A percentile compares a stretch with the other conserved stretches of the same genome.
phyloP scores from a whole-genome alignment of 2,329 filamentous ascomycete genomes.

The Colletotrichum abscissum region DNA sequence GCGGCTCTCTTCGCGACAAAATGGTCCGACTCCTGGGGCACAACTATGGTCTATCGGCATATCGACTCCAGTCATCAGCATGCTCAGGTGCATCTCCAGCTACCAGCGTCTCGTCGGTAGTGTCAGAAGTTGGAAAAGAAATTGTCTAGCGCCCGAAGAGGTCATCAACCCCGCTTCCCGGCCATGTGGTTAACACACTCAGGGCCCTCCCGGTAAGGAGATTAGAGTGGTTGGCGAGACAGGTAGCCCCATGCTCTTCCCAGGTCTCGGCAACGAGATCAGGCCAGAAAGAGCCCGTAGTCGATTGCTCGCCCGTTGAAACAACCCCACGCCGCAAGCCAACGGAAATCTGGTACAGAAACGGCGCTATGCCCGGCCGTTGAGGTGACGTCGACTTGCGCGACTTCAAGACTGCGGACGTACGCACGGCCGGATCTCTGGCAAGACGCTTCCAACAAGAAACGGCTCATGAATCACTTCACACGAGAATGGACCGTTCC shows the following conservation, averaged over 20 bases:
- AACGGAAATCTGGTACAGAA: conserved; percentile 24
- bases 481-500: not conserved
- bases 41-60: not conserved
- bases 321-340: conserved; percentile 22
- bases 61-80: conserved; percentile 3
- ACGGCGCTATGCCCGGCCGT: conserved; percentile 17
- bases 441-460: conserved; percentile 9
- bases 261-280: conserved; percentile 11
- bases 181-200: conserved; percentile 20
- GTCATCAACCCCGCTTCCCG: conserved; percentile 29
- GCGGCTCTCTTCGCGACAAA: not conserved
- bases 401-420: conserved; percentile 3
- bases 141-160: conserved; percentile 24
- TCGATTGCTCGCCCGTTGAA: conserved; percentile 28
- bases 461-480: conserved; percentile 3
- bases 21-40: not conserved
- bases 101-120: conserved; percentile 19
- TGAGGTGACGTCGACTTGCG: conserved; percentile 1
- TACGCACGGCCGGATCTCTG: conserved; percentile 10
- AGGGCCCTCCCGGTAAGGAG: conserved; percentile 11
- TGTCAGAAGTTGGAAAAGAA: conserved; percentile 26
- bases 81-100: conserved; percentile 2
- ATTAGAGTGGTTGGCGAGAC: conserved; percentile 15
- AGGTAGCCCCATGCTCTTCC: conserved; percentile 19
- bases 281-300: conserved; percentile 16